Evolutionary conservation across 805 yeast species (phyloP), one percentile per base, ranked within the genome.

Genomic region (Metahyphopichia silvanorum): DNA sequence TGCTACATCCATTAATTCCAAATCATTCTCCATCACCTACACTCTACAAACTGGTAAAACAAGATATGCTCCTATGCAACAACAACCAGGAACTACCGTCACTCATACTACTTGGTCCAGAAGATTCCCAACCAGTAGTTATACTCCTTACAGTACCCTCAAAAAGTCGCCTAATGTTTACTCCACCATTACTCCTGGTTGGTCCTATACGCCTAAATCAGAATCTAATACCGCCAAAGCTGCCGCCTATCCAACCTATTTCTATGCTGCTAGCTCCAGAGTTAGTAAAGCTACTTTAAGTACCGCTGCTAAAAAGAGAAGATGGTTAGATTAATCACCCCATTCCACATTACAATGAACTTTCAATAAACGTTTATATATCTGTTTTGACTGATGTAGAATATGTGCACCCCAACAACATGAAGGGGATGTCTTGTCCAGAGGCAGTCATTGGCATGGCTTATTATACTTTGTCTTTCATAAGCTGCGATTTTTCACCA

Each of bases 11-110:
- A 26, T 57, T 25, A 43, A 60, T 45, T 49, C 68, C 1, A 58
- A 54, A 9, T 79, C 87, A 2, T 82, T 82, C 55, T 53, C 80
- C 3, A 63, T 88, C 5, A 73, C 94, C 2, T 91, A 89, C 61
- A 74, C 86, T 3, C 42, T 47, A 46, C 98, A 91, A 63, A 82
- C 93, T 0, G 96, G 96, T 19, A 57, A 46, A 14, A 76, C 85
- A 7, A 74, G 89, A 47, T 86, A 62, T 57, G 97, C 98, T 1
- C 96, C 97, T 33, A 86, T 88, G 96, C 97, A 89, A 62, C 55
- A 69, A 38, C 96, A 87, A 60, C 97, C 98, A 5, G 85, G 82
- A 3, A 50, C 83, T 1, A 63, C 61, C 7, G 75, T 87, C 16
- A 84, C 95, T 1, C 75, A 67, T 23, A 69, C 82, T 7, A 59